Evolutionary conservation across 2,329 filamentous ascomycete species (phyloP), one percentile per base, ranked within the genome.

Genomic region (Coniochaeta sp.): DNA sequence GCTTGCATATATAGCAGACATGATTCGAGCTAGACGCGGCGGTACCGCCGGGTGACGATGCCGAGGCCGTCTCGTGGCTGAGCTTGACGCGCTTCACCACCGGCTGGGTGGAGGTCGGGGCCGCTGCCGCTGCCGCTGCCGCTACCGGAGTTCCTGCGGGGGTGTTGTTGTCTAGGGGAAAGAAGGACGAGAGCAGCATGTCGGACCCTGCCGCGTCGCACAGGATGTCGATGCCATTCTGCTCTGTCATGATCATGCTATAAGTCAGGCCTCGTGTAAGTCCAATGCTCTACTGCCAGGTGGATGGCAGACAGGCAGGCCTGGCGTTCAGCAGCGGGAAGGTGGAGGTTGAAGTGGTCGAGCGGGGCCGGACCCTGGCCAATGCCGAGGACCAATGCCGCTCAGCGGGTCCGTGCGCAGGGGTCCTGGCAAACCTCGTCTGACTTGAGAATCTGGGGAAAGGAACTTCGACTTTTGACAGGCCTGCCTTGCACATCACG

Each of bases 171-270:
- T n/a, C 26, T 1, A 31, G 45, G 20, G 45, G 18, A 46, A 22
- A 20, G 45, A 13, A 48, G 10, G 45, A 48, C 14, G 45, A 48
- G n/a, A 48, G 45, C 42, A 46, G 42, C 45, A 48, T 30, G 27
- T 48, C 53, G 20, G 59, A 59, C 26, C 58, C 57, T n/a, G 58
- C 62, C 24, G 61, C 62, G 42, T 64, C 60, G 49, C 62, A 64
- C 28, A 63, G 53, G 22, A 64, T 63, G 48, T 62, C 60, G 22
- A 63, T 63, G 24, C 60, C 61, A 53, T 58, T 62, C 42, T 60
- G 59, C 53, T 61, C 58, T 16, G 55, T 57, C 60, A 62, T 63
- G 20, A 30, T 59, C 35, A 48, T 18, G 13, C 18, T 13, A 18
- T 18, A 18, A 50, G 8, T 16, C 32, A 33, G 26, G 7, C n/a